A percentile compares a stretch with the other conserved stretches of the same genome.
These are phyloP conservation scores for Tolypocladium endophyticum DNA, from an alignment of 2,329 filamentous ascomycete genomes.

Conservation along the genomic window DNA sequence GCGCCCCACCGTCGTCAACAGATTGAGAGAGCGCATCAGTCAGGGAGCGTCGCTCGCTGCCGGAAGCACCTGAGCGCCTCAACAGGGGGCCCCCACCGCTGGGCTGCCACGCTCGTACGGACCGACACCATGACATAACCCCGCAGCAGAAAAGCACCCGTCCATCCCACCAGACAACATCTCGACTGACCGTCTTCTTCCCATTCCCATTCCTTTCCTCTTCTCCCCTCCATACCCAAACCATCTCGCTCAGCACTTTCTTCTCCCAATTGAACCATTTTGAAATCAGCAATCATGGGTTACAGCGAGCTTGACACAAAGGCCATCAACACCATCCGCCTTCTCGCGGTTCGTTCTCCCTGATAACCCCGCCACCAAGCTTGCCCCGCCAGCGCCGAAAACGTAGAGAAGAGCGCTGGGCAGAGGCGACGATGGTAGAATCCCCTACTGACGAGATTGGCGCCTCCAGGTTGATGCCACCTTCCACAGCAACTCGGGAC, in stretches of 20 bases:
- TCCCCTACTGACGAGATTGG: not conserved
- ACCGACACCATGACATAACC: slow-evolving; percentile 18
- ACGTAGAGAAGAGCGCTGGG: not conserved
- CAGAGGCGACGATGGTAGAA: not conserved
- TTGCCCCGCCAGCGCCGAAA: slow-evolving; percentile 18
- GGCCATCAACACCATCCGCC: slow-evolving; percentile 96
- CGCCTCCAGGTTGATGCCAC: slow-evolving; percentile 83
- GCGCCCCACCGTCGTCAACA: not conserved
- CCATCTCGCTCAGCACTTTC: slow-evolving; percentile 2
- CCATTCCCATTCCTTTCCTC: slow-evolving; percentile 4
- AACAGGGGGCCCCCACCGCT: not conserved
- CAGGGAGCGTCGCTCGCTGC: not conserved
- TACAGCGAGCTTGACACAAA: slow-evolving; percentile 81
- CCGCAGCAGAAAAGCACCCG: slow-evolving; percentile 11
- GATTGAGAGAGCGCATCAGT: not conserved
- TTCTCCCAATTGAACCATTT: slow-evolving; percentile 6
- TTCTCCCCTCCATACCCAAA: slow-evolving; percentile 12
- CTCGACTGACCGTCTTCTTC: slow-evolving; percentile 1
- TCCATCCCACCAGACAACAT: not conserved
- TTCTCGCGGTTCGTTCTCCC: slow-evolving; percentile 70
- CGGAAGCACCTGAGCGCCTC: not conserved
- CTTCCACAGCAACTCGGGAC: slow-evolving; percentile 88
- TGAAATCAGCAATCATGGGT: slow-evolving; percentile 56
- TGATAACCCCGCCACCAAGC: slow-evolving; percentile 17
- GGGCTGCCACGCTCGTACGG: not conserved